Evolutionary conservation across 345 rosid genomes (phyloP).

Genomic region (Aquilaria yunnanensis): DNA sequence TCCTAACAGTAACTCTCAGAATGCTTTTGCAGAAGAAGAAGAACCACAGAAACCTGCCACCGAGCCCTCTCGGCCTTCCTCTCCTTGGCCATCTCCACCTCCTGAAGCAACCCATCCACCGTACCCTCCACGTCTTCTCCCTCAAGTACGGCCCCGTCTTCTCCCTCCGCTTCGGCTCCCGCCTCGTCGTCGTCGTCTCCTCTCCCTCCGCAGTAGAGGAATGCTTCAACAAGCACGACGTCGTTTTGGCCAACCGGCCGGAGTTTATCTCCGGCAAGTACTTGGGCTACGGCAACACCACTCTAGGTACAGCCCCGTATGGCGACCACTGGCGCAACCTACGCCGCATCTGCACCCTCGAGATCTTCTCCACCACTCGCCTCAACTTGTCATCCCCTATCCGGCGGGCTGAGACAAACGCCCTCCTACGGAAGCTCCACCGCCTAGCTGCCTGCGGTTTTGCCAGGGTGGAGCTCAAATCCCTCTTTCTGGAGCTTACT

Average conservation of each 20-base stretch:
- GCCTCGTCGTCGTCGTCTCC: conserved; percentile 31
- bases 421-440: conserved; percentile 3
- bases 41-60: conserved; percentile 14
- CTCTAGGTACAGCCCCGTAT: conserved; percentile 2
- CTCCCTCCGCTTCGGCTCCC: conserved; percentile 30
- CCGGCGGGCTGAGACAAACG: background rate
- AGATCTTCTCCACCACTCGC: conserved; percentile 9
- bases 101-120: conserved; percentile 32
- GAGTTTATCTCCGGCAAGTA: conserved; percentile 2
- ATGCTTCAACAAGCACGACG: conserved; percentile 6
- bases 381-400: background rate
- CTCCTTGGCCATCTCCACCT: conserved; percentile 44
- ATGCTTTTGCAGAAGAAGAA: no score
- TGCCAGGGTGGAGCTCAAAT: background rate
- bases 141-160: conserved; percentile 35
- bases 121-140: conserved; percentile 21
- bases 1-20: no score
- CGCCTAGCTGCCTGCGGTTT: background rate
- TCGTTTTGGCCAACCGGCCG: conserved; percentile 12
- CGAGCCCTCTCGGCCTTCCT: conserved; percentile 37
- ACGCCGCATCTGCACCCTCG: conserved; percentile 1
- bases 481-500: background rate
- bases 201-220: conserved; percentile 33
- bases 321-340: conserved; percentile 14
- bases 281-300: background rate